These are phyloP conservation scores for Boeremia lycopersici DNA, from an alignment of 2,329 filamentous ascomycete genomes.

Conservation along the genomic window DNA sequence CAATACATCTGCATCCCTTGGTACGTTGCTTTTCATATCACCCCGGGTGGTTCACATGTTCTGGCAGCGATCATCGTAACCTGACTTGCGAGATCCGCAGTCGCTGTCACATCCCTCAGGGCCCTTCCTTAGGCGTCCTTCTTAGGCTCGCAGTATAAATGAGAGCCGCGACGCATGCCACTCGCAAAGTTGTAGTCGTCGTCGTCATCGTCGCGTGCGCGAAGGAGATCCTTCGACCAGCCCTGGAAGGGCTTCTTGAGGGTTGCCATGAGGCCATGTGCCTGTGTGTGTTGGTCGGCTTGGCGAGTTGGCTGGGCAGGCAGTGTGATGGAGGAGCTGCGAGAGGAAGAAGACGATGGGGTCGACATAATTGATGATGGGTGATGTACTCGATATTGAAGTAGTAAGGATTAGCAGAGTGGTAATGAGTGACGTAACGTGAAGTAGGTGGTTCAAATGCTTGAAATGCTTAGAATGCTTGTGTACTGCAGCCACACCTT, in stretches of 20 bases:
- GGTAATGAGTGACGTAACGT: neutral
- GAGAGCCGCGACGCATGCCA: conserved; percentile 26
- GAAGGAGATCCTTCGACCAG: conserved; percentile 42
- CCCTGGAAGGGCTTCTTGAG: conserved; percentile 46
- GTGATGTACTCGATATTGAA: neutral
- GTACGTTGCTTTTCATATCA: too few relatives aligned
- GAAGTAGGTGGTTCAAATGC: neutral
- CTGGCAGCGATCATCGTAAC: too few relatives aligned
- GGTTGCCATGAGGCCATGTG: conserved; percentile 19
- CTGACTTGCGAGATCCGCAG: too few relatives aligned
- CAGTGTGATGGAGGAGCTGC: conserved; percentile 9
- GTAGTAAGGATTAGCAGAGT: neutral
- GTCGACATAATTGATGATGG: conserved; percentile 6
- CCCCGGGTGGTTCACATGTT: too few relatives aligned
- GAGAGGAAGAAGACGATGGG: conserved; percentile 7
- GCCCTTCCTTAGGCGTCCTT: neutral
- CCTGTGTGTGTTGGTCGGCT: neutral
- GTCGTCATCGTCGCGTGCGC: conserved; percentile 40
- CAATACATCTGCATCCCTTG: too few relatives aligned
- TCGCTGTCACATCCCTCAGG: neutral
- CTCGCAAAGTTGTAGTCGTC: conserved; percentile 47
- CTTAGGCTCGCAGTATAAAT: conserved; percentile 11
- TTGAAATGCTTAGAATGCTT: conserved; percentile 1
- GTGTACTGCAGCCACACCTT: neutral
- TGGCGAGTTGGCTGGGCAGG: neutral